Evolutionary conservation across 768 basidiomycete species (phyloP).

Genomic region (Tricholoma furcatifolium): DNA sequence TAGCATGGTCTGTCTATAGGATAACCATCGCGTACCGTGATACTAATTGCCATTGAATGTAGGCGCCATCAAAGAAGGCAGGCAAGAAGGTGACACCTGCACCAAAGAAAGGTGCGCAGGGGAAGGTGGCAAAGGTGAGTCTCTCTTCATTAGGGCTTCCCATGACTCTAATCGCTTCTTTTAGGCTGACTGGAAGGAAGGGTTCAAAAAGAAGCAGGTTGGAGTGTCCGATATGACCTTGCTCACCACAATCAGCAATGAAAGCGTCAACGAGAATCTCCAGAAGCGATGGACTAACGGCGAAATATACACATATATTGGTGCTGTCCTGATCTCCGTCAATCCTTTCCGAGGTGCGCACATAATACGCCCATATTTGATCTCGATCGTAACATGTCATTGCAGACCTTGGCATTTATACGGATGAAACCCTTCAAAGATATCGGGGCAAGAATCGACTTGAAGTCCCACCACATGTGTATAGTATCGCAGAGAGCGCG

Average conservation of each 20-base stretch:
- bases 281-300: conserved; percentile 93
- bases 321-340: conserved; percentile 97
- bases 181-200: conserved; percentile 99
- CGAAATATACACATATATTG: conserved; percentile 99
- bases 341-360: conserved; percentile 90
- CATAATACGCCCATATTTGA: not conserved
- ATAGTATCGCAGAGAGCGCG: conserved; percentile 92
- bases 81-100: conserved; percentile 75
- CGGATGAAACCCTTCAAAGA: conserved; percentile 77
- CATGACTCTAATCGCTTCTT: conserved; percentile 10
- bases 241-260: conserved; percentile 94
- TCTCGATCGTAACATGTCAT: conserved; percentile 11
- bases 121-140: conserved; percentile 77
- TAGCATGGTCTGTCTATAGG: conserved; percentile 15
- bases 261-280: conserved; percentile 96
- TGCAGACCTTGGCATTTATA: conserved; percentile 95
- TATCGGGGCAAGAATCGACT: conserved; percentile 98
- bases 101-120: conserved; percentile 58
- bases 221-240: conserved; percentile 99
- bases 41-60: conserved; percentile 6
- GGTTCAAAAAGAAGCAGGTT: conserved; percentile 99
- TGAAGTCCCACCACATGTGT: conserved; percentile 98
- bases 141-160: not conserved
- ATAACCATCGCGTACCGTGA: not conserved
- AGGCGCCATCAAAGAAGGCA: conserved; percentile 91